Base-by-base conservation (phyloP, 108 stramenopile species). In the Pseudonitzschia multiseries region DNA sequence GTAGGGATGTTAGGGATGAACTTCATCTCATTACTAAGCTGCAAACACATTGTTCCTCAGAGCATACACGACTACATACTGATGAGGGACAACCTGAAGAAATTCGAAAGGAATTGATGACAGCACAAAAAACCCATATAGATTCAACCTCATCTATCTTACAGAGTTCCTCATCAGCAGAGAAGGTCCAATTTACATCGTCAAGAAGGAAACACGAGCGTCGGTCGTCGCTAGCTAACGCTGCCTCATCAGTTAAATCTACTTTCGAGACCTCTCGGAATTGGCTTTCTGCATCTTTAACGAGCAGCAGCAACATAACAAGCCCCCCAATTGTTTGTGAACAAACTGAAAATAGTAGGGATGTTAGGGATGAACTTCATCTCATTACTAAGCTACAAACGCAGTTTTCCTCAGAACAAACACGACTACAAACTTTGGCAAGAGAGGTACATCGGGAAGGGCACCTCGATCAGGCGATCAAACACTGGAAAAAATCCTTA, bases 371-470 rank as follows among this genome's bases (percentile, higher is more conserved):
- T 14, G 46, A 48, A 5, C 1, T 18, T 48, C 14, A 14, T 14
- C 18, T 48, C 18, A 1, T 18, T 14, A 10, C 4, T 10, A 48
- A 59, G 21, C 12, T 29, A 13, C 57, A 59, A 31, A 5, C 15
- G 29, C 29, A 31, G 41, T 79, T 73, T 50, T 8, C 50, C 28
- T 27, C 31, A 18, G 43, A 63, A 48, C 68, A 72, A 41, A 50
- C 28, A 14, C 53, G 59, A 0, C 65, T 73, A 5, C 72, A 79
- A 63, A 28, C 29, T 10, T 56, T 42, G 22, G 78, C 72, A 9
- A 60, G 73, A 28, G 72, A 73, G n/a, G 33, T 73, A 20, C 40
- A 69, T 50, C 57, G 56, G 72, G 33, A 54, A 9, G 78, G 72
- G 18, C 42, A 73, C 13, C 0, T 71, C 14, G 68, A 69, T 17